These are phyloP conservation scores for Fusarium bactridioides DNA, from an alignment of 2,329 filamentous ascomycete species.

Conservation along the genomic window DNA sequence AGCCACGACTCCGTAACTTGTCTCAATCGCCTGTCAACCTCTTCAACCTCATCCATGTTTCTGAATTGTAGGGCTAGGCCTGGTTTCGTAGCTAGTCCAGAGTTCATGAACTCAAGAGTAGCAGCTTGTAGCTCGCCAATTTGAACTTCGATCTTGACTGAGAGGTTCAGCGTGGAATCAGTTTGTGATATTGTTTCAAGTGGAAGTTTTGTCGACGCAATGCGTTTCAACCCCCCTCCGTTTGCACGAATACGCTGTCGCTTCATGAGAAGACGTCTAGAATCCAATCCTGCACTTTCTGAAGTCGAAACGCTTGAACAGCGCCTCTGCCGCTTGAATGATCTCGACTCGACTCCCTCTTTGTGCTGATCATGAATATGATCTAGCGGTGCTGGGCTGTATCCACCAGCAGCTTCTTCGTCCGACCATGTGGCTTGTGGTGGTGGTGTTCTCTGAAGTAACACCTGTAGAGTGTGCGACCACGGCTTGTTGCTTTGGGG, in stretches of 20 bases:
- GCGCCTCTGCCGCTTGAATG: conserved; percentile 11
- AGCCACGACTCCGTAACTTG: conserved; percentile 36
- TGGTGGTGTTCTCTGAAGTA: conserved; percentile 32
- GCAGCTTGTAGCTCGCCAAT: conserved; percentile 11
- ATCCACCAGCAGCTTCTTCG: not conserved
- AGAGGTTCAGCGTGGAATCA: conserved; percentile 26
- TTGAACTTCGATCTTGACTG: conserved; percentile 1
- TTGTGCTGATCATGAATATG: not conserved
- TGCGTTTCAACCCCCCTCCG: conserved; percentile 29
- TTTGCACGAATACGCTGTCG: conserved; percentile 23
- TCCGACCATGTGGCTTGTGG: not conserved
- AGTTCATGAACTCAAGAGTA: conserved; percentile 8
- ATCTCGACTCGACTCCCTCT: not conserved
- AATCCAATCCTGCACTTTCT: conserved; percentile 13
- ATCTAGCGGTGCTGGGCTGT: not conserved
- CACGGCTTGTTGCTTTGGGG: conserved; percentile 5
- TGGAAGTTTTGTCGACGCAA: conserved; percentile 36
- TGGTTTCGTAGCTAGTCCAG: conserved; percentile 5
- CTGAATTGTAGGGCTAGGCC: conserved; percentile 30
- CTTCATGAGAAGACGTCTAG: conserved; percentile 32
- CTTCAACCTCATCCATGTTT: conserved; percentile 36
- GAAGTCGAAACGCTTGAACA: conserved; percentile 5
- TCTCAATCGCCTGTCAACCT: conserved; percentile 34
- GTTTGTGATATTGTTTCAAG: conserved; percentile 38
- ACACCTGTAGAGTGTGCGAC: conserved; percentile 27